Evolutionary conservation across 2,329 filamentous ascomycete genomes (phyloP), one percentile per base, ranked within the genome.

Genomic region (Curvularia sp.): DNA sequence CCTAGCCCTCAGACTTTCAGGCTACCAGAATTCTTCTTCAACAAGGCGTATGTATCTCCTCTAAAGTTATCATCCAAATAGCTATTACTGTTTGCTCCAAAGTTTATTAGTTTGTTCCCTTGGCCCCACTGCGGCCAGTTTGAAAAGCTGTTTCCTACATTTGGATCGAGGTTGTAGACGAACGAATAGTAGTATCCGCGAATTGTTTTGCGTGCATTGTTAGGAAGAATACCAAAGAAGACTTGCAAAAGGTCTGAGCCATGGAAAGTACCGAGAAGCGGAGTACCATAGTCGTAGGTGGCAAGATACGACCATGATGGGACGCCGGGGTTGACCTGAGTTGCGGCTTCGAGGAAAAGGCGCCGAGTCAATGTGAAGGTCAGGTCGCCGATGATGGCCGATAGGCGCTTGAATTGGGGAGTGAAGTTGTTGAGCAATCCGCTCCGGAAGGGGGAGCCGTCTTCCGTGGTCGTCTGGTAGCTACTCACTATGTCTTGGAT

Each of bases 241-340:
- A 90, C 83, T 71, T 90, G 86, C 3, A 91, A 65, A 1, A 93
- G 66, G 65, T 93, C 91, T 1, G 83, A 86, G 13, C 77, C 88
- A 73, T 95, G 92, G 77, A 92, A 90, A 0, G 90, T 93, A 18
- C 92, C 91, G 0, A 94, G 75, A 47, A 93, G 77, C 0, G 91
- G 88, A 0, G 87, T 89, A 9, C 88, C 88, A 71, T 88, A 86
- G 78, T 89, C 77, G 77, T 93, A 93, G 0, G 86, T 88, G 0
- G 88, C 79, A 1, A 95, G 83, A 77, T 93, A 95, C 0, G 88
- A 91, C 90, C 90, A 95, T 1, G 81, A 79, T 0, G 87, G 86
- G 0, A 92, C 85, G 30, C 76, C 66, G 0, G 87, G 87, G 61
- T 86, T 82, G 12, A 79, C 77, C 1, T 77, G 53, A 0, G 73